A percentile compares a stretch with the other conserved stretches of the same genome.
Evolutionary conservation across 2,329 filamentous ascomycete species (phyloP).

Genomic region (Ascochyta viciae-villosae): DNA sequence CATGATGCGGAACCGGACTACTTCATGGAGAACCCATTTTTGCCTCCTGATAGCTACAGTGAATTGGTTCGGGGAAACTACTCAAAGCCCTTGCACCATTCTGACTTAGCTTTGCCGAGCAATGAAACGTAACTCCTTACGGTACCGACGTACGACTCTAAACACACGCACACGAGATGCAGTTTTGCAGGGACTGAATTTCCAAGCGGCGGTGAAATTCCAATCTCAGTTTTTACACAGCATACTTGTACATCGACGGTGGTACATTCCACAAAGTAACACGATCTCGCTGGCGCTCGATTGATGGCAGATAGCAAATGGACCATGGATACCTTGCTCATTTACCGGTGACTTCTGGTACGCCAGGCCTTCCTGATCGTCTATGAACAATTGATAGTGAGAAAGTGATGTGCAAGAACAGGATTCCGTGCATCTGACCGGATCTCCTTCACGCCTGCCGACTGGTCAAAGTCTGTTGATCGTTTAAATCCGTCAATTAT

Average conservation of each 20-base stretch:
- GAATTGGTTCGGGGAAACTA: background rate
- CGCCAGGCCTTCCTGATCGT: background rate
- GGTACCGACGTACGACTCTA: background rate
- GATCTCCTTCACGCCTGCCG: conserved; percentile 1
- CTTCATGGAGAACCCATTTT: background rate
- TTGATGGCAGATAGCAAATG: background rate
- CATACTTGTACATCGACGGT: background rate
- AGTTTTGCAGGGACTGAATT: background rate
- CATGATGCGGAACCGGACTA: background rate
- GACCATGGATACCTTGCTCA: background rate
- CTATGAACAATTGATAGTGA: background rate
- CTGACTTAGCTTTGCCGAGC: conserved; percentile 2
- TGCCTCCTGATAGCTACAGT: background rate
- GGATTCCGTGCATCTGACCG: conserved; percentile 6
- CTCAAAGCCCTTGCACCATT: background rate
- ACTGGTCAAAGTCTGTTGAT: background rate
- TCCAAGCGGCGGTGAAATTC: conserved; percentile 2
- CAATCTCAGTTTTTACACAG: background rate
- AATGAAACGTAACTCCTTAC: background rate
- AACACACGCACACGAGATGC: background rate
- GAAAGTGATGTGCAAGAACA: conserved; percentile 2
- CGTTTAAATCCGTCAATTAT: background rate
- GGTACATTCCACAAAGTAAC: conserved; percentile 1
- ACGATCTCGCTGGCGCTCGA: background rate
- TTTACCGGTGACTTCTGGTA: background rate